Evolutionary conservation across 106 monocot species (phyloP).

Genomic region (Dioscorea alata): DNA sequence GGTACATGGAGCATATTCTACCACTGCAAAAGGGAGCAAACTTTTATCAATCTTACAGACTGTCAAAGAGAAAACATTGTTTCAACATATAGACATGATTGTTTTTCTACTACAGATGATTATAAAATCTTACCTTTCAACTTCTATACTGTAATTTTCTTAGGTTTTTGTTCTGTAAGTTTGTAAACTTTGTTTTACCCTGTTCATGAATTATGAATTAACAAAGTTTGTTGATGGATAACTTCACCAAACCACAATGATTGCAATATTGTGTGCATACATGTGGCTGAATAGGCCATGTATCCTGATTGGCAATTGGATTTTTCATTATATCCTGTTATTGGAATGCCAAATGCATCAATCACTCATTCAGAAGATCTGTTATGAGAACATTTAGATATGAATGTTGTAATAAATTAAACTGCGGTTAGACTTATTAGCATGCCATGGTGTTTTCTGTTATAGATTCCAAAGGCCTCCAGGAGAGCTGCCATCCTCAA

Average conservation of each 20-base stretch:
- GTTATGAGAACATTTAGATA: background rate
- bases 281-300: background rate
- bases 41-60: too few species aligned
- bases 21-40: too few species aligned
- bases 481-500: constrained; percentile 60
- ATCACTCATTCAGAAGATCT: background rate
- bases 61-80: too few species aligned
- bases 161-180: too few species aligned
- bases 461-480: constrained; percentile 83
- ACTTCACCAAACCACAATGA: background rate
- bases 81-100: too few species aligned
- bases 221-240: too few species aligned
- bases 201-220: too few species aligned
- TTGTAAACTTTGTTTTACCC: too few species aligned
- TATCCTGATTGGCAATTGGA: background rate
- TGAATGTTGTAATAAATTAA: background rate
- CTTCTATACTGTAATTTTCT: too few species aligned
- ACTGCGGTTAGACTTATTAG: background rate
- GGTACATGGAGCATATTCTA: too few species aligned
- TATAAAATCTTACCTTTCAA: too few species aligned
- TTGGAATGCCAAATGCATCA: background rate
- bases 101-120: too few species aligned
- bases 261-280: background rate
- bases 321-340: background rate
- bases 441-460: background rate